These are phyloP conservation scores for Ailanthus altissimus DNA, from an alignment of 345 rosid species.

Conservation along the genomic window DNA sequence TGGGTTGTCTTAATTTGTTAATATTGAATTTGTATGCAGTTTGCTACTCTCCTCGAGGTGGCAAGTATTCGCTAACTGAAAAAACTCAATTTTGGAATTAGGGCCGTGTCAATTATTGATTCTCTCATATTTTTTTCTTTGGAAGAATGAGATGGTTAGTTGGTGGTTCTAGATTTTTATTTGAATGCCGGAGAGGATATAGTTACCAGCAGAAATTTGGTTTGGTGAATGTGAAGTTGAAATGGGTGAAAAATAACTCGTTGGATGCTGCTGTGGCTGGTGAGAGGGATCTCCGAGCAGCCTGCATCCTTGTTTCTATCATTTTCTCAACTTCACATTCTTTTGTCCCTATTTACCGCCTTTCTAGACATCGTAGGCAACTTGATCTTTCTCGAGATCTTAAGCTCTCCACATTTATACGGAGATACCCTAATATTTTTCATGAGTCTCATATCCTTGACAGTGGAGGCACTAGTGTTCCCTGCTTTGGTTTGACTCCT, in stretches of 20 bases:
- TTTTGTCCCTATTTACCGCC: slow-evolving; percentile 52
- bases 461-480: slow-evolving; percentile 79
- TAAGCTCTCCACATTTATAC: slow-evolving; percentile 62
- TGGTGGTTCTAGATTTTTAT: slow-evolving; percentile 32
- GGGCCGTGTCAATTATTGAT: not conserved
- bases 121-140: not conserved
- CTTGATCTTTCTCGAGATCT: slow-evolving; percentile 63
- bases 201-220: slow-evolving; percentile 50
- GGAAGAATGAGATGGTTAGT: slow-evolving; percentile 35
- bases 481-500: slow-evolving; percentile 62
- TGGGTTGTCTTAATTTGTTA: too few species aligned
- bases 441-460: slow-evolving; percentile 48
- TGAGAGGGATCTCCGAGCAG: slow-evolving; percentile 66
- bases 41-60: not conserved
- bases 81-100: not conserved
- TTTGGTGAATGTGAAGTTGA: slow-evolving; percentile 73
- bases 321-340: slow-evolving; percentile 41
- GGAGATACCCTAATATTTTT: slow-evolving; percentile 73
- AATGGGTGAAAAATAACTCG: slow-evolving; percentile 80
- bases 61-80: not conserved
- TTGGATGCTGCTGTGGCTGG: slow-evolving; percentile 60
- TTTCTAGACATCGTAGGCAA: slow-evolving; percentile 56
- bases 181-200: slow-evolving; percentile 39
- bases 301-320: slow-evolving; percentile 53
- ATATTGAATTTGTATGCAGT: too few species aligned